Conservation (phyloP, 1,284 basidiomycete genomes). For the Cutaneotrichosporon dermatis region DNA sequence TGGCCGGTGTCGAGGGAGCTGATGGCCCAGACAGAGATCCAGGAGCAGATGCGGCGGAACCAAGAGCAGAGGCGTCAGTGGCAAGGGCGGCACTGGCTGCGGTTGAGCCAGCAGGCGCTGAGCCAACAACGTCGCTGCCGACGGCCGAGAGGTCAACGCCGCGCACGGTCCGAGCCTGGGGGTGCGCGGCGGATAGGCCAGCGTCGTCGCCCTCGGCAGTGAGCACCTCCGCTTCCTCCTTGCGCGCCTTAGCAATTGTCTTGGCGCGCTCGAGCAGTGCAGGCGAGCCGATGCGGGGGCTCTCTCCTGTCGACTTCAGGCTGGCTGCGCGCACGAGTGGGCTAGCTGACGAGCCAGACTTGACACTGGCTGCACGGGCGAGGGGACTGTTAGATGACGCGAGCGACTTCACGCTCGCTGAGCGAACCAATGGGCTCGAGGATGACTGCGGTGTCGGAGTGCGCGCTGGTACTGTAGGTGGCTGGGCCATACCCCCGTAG, state of each 20-base stretch:
- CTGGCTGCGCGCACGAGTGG: not conserved
- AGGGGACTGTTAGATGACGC: no score
- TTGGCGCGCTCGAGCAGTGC: not conserved
- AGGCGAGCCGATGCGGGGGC: not conserved
- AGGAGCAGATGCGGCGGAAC: no score
- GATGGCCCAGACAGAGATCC: no score
- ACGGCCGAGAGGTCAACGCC: not conserved
- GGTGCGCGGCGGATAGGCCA: no score
- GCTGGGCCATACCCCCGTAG: not conserved
- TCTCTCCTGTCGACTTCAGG: not conserved
- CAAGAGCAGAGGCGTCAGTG: no score
- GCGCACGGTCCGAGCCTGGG: not conserved
- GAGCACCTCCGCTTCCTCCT: not conserved
- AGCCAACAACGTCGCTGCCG: not conserved
- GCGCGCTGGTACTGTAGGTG: not conserved
- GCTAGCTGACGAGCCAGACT: no score
- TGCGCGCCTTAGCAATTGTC: not conserved
- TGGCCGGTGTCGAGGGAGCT: no score
- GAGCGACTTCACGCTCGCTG: no score
- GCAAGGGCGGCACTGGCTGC: no score
- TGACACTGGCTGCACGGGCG: no score
- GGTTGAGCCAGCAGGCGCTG: not conserved
- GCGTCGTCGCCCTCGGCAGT: not conserved
- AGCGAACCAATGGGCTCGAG: not conserved
- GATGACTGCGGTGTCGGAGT: not conserved